Percentiles rank a stretch among this genome's conserved stretches.
Conservation (phyloP, 148 eudicot species). For the Gaultheria prostrata region DNA sequence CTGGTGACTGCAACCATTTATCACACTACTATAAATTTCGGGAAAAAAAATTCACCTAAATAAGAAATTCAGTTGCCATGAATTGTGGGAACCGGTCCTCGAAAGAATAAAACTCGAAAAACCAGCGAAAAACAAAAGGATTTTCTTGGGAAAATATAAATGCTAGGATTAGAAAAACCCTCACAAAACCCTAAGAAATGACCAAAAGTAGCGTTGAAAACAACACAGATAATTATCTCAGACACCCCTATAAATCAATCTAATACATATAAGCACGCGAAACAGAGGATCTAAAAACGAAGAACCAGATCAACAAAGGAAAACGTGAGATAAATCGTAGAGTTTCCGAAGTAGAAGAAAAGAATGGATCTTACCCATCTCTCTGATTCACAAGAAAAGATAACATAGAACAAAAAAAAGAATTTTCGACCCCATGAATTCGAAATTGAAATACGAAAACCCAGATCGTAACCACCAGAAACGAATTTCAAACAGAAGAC, state of each 20-base stretch:
- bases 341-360: background rate
- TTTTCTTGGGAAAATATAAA: background rate
- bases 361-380: constrained; percentile 12
- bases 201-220: background rate
- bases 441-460: background rate
- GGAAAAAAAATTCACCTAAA: background rate
- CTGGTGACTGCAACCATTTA: background rate
- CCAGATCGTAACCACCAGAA: constrained; percentile 28
- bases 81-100: constrained; percentile 1
- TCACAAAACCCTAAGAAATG: constrained; percentile 22
- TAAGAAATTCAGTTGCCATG: background rate
- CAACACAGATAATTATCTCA: background rate
- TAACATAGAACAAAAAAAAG: background rate
- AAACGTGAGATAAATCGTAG: constrained; percentile 1
- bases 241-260: background rate
- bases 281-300: constrained; percentile 14
- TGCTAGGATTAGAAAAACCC: constrained; percentile 5
- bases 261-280: background rate
- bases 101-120: background rate
- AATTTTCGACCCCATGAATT: constrained; percentile 12
- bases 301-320: constrained; percentile 6
- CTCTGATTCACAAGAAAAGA: background rate
- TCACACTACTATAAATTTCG: background rate
- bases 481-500: constrained; percentile 2
- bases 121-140: background rate